Evolutionary conservation across 805 yeast genomes (phyloP), one percentile per base, ranked within the genome.

Genomic region (Kluyveromyces aestuarii): DNA sequence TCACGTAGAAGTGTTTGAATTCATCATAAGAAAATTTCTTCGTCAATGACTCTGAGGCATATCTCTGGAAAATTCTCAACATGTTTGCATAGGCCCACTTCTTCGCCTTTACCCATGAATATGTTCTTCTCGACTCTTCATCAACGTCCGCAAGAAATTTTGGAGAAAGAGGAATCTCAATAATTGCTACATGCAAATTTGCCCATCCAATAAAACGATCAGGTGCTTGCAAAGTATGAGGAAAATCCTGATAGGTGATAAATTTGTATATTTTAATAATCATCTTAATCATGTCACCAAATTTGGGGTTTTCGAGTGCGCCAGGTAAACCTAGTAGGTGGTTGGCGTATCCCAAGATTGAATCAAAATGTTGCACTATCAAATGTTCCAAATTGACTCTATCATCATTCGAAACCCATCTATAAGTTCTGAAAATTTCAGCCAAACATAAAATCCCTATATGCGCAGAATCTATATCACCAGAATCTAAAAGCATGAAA

Each of bases 81-180:
- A 90, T 62, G 62, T 87, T 88, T 21, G 87, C 88, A 59, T 81
- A 81, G 0, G 95, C 79, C 97, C 98, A 91, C 64, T 91, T 93
- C 69, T 77, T 90, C 56, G 80, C 77, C 67, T 80, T 91, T 61
- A 72, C 82, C 84, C 84, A 85, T 44, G 80, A 82, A 56, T 76
- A 71, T 45, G 79, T 71, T 39, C 79, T 82, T 19, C 77, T 75
- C 8, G 72, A 72, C 44, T 79, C 81, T n/a, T 76, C 57, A 17
- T 72, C 70, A 51, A 73, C 50, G 1, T 80, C 78, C 40, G 74
- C 73, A 18, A 61, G 43, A 8, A 62, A 39, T 21, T 52, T 50
- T 37, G 52, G 47, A 14, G 62, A 49, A 14, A 65, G 46, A 1
- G 95, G 93, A 18, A 81, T 68, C 8, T 70, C 71, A 45, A 87